A percentile compares a stretch with the other conserved stretches of the same genome.
These are phyloP conservation scores for Podospora appendiculata DNA, from an alignment of 495 filamentous ascomycete genomes.

Conservation along the genomic window DNA sequence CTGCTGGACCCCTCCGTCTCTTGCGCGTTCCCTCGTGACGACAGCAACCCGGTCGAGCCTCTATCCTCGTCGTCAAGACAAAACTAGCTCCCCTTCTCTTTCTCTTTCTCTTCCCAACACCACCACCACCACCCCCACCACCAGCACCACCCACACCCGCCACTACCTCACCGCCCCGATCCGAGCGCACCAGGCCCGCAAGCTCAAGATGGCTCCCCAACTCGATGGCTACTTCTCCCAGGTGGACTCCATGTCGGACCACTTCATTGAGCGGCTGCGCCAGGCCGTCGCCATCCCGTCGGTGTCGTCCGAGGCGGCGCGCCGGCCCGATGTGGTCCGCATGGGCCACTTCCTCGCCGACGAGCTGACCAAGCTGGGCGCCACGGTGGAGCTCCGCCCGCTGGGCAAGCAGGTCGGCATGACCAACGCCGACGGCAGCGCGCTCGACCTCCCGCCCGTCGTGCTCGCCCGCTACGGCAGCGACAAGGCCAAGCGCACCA, in stretches of 20 bases:
- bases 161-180: constrained; percentile 39
- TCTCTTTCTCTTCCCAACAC: not conserved
- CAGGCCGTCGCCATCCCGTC: constrained; percentile 95
- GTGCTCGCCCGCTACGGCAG: constrained; percentile 85
- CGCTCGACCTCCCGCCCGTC: constrained; percentile 82
- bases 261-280: constrained; percentile 87
- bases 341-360: constrained; percentile 89
- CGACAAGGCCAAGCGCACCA: constrained; percentile 85
- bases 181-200: constrained; percentile 46
- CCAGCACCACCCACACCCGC: constrained; percentile 8
- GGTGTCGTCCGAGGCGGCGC: constrained; percentile 81
- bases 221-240: constrained; percentile 79
- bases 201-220: constrained; percentile 79
- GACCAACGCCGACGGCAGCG: constrained; percentile 40
- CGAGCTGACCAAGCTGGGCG: constrained; percentile 77
- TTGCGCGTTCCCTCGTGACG: not conserved
- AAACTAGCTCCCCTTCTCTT: not conserved
- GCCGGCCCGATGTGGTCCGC: constrained; percentile 83
- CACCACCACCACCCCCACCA: not conserved
- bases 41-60: not conserved
- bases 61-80: not conserved
- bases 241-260: constrained; percentile 72
- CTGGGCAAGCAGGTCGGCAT: constrained; percentile 79
- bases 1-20: too few species aligned
- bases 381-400: constrained; percentile 71